Conservation (phyloP, 2,329 filamentous ascomycete genomes). For the Sarocladium strictum region DNA sequence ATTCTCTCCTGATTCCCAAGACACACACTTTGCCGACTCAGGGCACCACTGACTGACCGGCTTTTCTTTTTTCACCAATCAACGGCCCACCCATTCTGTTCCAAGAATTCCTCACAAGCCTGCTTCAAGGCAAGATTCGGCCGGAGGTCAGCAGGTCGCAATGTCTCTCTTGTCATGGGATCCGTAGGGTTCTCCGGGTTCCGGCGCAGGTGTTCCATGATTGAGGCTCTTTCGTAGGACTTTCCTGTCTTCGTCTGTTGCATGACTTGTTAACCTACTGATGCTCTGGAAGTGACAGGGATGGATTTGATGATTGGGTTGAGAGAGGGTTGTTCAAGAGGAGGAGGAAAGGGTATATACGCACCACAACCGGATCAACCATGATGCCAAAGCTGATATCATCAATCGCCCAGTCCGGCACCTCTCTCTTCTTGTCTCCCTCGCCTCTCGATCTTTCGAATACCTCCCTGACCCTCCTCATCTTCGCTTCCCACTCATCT, state of each 20-base stretch:
- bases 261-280: not conserved
- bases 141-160: conserved; percentile 63
- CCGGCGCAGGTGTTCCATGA: conserved; percentile 78
- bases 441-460: conserved; percentile 46
- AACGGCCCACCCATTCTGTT: conserved; percentile 85
- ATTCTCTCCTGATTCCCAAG: no score
- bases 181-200: conserved; percentile 53
- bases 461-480: conserved; percentile 34
- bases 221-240: conserved; percentile 80
- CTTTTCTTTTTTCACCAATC: conserved; percentile 61
- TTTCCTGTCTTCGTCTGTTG: conserved; percentile 73
- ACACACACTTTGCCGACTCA: no score
- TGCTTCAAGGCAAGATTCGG: conserved; percentile 77
- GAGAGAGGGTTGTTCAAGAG: conserved; percentile 10
- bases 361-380: conserved; percentile 60
- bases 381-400: conserved; percentile 70
- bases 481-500: conserved; percentile 42
- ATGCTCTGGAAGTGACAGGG: no score
- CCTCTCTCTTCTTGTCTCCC: conserved; percentile 45
- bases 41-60: not conserved
- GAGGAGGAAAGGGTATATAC: conserved; percentile 15
- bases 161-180: conserved; percentile 74
- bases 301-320: no score
- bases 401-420: conserved; percentile 73
- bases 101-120: conserved; percentile 79